Evolutionary conservation across 805 yeast species (phyloP), one percentile per base, ranked within the genome.

Genomic region (Kuraishia capsulata): DNA sequence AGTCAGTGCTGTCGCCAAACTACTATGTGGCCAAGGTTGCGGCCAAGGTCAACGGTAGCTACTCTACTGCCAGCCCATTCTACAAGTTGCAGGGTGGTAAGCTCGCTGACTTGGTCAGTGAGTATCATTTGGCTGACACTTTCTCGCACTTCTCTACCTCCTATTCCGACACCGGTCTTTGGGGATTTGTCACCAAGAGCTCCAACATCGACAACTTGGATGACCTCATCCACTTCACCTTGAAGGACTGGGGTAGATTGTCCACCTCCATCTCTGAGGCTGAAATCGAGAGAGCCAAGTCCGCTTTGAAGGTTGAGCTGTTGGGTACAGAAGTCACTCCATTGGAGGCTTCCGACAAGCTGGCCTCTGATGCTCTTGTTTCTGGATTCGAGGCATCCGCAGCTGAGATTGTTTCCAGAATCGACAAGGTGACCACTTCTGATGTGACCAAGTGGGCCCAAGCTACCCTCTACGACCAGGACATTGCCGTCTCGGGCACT

Each of bases 201-300:
- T 64, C 79, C 42, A 75, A 81, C 62, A 58, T 79, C 47, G 60
- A 47, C 30, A 64, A 66, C 51, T 65, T 84, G 49, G 94, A 84
- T 62, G 95, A 84, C 57, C 72, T 81, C 47, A 70, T 78, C 45
- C 95, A 84, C 64, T 84, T 84, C 67, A 70, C 86, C 42, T 68
- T 83, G 64, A 84, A 81, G 64, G 84, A 83, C 70, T 84, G 94
- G 92, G 83, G 82, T 73, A 78, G 92, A 72, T 72, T 82, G 61
- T 69, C 89, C 18, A 65, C 80, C 49, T 78, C 89, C 19, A 65
- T 84, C 54, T 72, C 86, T 45, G 85, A 81, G 46, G 73, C 84
- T 42, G 94, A 84, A 67, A 76, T 84, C 50, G 76, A 77, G 47
- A 73, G 86, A 65, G 95, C 79, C 56, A 83, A 83, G 67, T 75